Conservation (phyloP, 2,329 filamentous ascomycete species). For the Xylariaceae sp. region DNA sequence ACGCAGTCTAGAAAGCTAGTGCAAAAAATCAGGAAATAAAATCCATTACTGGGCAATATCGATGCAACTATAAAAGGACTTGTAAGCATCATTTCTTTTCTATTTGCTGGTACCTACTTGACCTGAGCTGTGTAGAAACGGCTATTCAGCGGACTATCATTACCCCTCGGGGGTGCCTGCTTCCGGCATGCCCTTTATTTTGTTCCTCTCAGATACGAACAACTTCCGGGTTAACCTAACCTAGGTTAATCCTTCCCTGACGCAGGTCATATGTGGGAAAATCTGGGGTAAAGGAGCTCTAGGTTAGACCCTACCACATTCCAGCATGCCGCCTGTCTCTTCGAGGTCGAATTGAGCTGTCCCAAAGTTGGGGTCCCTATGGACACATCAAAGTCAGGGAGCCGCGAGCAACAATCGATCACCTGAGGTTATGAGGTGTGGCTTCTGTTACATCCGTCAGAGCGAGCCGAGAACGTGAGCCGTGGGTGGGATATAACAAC, state of each 20-base stretch:
- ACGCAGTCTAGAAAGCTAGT: no score
- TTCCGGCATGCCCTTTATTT: slow-evolving; percentile 9
- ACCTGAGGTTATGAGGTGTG: neutral
- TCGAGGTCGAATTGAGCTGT: no score
- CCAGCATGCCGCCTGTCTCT: no score
- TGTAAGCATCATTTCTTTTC: no score
- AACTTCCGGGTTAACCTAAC: slow-evolving; percentile 19
- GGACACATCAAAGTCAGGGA: no score
- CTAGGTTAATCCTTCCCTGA: slow-evolving; percentile 11
- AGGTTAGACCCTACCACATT: slow-evolving; percentile 1
- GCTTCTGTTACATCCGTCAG: slow-evolving; percentile 13
- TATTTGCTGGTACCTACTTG: no score
- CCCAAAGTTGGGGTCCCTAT: no score
- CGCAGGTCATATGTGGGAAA: slow-evolving; percentile 16
- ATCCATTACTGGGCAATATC: no score
- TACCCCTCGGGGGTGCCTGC: slow-evolving; percentile 10
- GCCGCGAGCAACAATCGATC: no score
- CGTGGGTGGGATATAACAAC: slow-evolving; percentile 2
- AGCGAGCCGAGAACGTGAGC: slow-evolving; percentile 10
- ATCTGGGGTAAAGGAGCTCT: slow-evolving; percentile 10
- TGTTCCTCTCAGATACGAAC: slow-evolving; percentile 15
- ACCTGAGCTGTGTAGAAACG: neutral
- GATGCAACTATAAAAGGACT: no score
- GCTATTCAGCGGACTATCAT: slow-evolving; percentile 4
- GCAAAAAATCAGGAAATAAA: no score